phyloP scores from a whole-genome alignment of 2,329 filamentous ascomycete species.

The Talaromyces sp. region DNA sequence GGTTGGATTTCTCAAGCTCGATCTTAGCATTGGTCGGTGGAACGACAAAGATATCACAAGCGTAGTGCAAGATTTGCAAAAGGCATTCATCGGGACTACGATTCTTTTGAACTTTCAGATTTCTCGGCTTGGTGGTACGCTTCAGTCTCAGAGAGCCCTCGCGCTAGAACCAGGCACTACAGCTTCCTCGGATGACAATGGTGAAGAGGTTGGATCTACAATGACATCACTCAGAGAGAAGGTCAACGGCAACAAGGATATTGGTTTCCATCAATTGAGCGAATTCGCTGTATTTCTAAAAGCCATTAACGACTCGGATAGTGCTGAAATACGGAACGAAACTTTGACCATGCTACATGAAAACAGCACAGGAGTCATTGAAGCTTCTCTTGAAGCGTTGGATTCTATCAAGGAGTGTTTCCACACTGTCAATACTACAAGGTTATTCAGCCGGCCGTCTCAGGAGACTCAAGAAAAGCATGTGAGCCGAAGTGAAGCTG shows the following conservation, averaged over 20 bases:
- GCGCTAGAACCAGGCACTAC: background rate
- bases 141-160: background rate
- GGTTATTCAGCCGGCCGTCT: slow-evolving; percentile 28
- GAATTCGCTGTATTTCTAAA: slow-evolving; percentile 35
- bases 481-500: slow-evolving; percentile 21
- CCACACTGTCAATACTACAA: slow-evolving; percentile 28
- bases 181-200: background rate
- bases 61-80: background rate
- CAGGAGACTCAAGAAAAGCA: slow-evolving; percentile 23
- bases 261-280: slow-evolving; percentile 31
- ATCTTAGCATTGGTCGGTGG: slow-evolving; percentile 48
- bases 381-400: slow-evolving; percentile 27
- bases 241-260: slow-evolving; percentile 15
- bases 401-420: slow-evolving; percentile 26
- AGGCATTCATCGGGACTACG: background rate
- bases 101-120: background rate
- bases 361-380: slow-evolving; percentile 27
- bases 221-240: background rate
- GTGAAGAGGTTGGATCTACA: background rate
- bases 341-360: slow-evolving; percentile 33
- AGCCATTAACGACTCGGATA: slow-evolving; percentile 39
- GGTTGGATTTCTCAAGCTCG: slow-evolving; percentile 46
- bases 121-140: background rate
- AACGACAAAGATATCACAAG: slow-evolving; percentile 12
- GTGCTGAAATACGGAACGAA: slow-evolving; percentile 29